phyloP scores from a whole-genome alignment of 2,329 filamentous ascomycete genomes.

The Ophiognomonia clavigignenti-juglandacearum region DNA sequence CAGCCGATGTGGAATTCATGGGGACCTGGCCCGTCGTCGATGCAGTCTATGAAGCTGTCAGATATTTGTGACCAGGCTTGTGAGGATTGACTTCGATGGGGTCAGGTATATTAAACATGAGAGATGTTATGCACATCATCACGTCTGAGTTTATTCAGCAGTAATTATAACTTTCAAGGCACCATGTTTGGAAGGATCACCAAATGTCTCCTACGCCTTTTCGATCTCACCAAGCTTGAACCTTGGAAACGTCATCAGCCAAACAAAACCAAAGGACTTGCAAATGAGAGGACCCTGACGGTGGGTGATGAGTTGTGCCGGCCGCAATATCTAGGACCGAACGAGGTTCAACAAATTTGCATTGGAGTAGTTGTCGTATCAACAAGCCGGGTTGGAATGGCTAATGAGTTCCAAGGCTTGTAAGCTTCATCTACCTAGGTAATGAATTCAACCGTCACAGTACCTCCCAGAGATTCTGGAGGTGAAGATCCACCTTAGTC shows the following conservation, averaged over 20 bases:
- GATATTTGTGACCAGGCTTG: too few relatives aligned
- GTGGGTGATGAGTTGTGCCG: slow-evolving; percentile 40
- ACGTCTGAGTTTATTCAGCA: slow-evolving; percentile 19
- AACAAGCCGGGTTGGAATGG: slow-evolving; percentile 42
- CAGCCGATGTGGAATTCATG: too few relatives aligned
- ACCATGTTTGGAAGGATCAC: slow-evolving; percentile 33
- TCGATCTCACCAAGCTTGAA: slow-evolving; percentile 38
- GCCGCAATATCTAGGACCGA: slow-evolving; percentile 34
- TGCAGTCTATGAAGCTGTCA: too few relatives aligned
- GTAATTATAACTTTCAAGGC: slow-evolving; percentile 41
- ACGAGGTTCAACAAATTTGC: slow-evolving; percentile 43
- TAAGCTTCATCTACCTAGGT: too few relatives aligned
- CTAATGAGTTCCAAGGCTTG: too few relatives aligned
- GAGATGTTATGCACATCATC: too few relatives aligned
- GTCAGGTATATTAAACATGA: too few relatives aligned
- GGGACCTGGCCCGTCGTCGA: too few relatives aligned
- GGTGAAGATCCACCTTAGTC: slow-evolving; percentile 42
- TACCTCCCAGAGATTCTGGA: slow-evolving; percentile 52
- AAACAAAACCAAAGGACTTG: not conserved
- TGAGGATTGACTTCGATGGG: too few relatives aligned
- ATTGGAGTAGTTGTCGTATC: slow-evolving; percentile 43
- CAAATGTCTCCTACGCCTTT: slow-evolving; percentile 39
- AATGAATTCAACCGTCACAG: too few relatives aligned
- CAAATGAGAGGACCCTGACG: slow-evolving; percentile 23
- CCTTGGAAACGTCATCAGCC: slow-evolving; percentile 19